phyloP scores from a whole-genome alignment of 257 asterid species.

The Phtheirospermum japonicum region DNA sequence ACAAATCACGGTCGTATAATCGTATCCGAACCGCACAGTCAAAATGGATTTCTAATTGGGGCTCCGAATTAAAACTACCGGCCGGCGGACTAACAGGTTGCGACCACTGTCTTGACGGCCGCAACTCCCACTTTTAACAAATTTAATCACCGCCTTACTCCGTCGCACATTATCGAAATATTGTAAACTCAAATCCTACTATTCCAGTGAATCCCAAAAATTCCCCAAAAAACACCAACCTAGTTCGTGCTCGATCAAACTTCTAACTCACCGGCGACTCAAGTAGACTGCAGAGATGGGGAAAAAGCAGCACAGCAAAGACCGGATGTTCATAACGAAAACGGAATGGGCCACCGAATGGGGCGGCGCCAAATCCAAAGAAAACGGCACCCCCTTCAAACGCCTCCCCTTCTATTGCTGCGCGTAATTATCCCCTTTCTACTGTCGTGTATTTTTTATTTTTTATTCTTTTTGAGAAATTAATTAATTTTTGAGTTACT shows the following conservation, averaged over 20 bases:
- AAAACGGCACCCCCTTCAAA: slow-evolving; percentile 70
- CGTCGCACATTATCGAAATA: neutral
- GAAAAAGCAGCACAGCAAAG: slow-evolving; percentile 98
- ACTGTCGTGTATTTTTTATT: neutral
- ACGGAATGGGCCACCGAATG: slow-evolving; percentile 99
- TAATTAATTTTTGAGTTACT: slow-evolving; percentile 16
- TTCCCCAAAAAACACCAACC: slow-evolving; percentile 26
- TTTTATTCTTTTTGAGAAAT: neutral
- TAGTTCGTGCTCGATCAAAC: slow-evolving; percentile 6
- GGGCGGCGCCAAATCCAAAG: slow-evolving; percentile 99
- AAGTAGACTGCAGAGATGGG: slow-evolving; percentile 52
- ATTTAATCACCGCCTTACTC: slow-evolving; percentile 8
- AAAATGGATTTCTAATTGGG: neutral
- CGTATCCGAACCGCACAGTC: too few species aligned
- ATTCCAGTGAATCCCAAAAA: neutral
- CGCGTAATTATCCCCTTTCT: slow-evolving; percentile 50
- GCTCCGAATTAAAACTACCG: neutral
- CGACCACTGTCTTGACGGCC: slow-evolving; percentile 27
- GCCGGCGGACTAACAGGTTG: slow-evolving; percentile 1
- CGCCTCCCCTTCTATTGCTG: slow-evolving; percentile 98
- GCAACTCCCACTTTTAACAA: neutral
- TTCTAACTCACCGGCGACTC: slow-evolving; percentile 23
- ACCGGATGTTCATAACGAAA: slow-evolving; percentile 90
- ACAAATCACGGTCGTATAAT: neutral
- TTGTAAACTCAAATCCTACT: neutral